Evolutionary conservation across 2,329 filamentous ascomycete genomes (phyloP), one percentile per base, ranked within the genome.

Genomic region (Pestalotiopsis sp.): DNA sequence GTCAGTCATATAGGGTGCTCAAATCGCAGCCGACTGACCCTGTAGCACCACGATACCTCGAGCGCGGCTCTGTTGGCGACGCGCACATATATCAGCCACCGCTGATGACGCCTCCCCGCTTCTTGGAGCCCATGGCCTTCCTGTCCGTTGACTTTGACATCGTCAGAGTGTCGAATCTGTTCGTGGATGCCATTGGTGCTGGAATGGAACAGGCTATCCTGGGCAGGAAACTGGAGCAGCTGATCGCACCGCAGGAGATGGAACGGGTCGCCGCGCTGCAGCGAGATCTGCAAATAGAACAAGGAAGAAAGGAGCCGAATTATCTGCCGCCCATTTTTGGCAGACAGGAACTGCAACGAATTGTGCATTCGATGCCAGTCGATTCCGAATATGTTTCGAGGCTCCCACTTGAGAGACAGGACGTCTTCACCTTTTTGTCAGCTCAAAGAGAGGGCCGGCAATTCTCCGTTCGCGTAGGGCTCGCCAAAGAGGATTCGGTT

Each of bases 311-410:
- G 67, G 87, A 90, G 38, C 89, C 89, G 20, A 89, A 88, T 60
- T 91, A 91, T 75, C 81, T 91, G 23, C 89, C 89, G 4, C 89
- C 89, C 1, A 91, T 91, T n/a, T 84, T 88, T 69, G 84, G 82
- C 49, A 85, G 84, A 71, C 80, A 83, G 62, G 84, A 87, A 68
- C 85, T 88, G 65, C 85, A 88, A 27, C 82, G 85, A 31, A 83
- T 89, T 17, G 85, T 90, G 40, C 84, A 87, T 68, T 80, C 81
- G 1, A 81, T 90, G 14, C 84, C 86, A 0, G 89, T 91, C 72
- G 80, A 79, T 12, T 71, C 81, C 0, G 87, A 89, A 60, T 87
- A 89, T 41, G 73, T 90, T 36, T 81, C 82, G 17, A 84, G 84
- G 59, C 86, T 87, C 67, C 78, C 83, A 25, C 78, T 89, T 12